Evolutionary conservation across 768 basidiomycete genomes (phyloP).

Genomic region (Boletales sp.): DNA sequence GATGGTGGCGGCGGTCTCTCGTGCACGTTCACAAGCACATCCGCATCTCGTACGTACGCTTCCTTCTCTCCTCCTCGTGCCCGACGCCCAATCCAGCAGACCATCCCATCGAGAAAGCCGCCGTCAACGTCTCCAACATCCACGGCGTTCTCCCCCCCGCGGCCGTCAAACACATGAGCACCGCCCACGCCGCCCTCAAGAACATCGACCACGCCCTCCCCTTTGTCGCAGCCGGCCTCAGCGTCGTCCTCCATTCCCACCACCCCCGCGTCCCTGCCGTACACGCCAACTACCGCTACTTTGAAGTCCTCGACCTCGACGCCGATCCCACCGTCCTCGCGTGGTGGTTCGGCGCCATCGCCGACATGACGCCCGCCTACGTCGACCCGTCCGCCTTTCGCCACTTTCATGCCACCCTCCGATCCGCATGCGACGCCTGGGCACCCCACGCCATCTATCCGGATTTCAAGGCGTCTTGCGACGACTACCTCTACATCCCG

Average conservation of each 20-base stretch:
- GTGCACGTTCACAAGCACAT: slow-evolving; percentile 11
- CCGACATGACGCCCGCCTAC: slow-evolving; percentile 50
- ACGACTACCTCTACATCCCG: slow-evolving; percentile 51
- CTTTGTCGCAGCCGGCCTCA: slow-evolving; percentile 17
- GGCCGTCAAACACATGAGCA: slow-evolving; percentile 23
- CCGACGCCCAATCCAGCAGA: not conserved
- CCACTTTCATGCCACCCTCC: slow-evolving; percentile 46
- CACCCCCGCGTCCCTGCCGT: slow-evolving; percentile 18
- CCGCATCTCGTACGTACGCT: not conserved
- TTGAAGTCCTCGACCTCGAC: slow-evolving; percentile 16
- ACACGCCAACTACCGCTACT: slow-evolving; percentile 27
- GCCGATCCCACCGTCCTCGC: slow-evolving; percentile 10
- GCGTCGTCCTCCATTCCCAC: slow-evolving; percentile 21
- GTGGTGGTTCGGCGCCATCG: slow-evolving; percentile 27
- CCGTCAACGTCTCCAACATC: slow-evolving; percentile 19
- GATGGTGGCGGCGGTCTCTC: slow-evolving; percentile 19
- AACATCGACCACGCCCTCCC: slow-evolving; percentile 10
- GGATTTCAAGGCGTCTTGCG: slow-evolving; percentile 49
- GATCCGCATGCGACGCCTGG: slow-evolving; percentile 41
- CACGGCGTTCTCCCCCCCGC: slow-evolving; percentile 13
- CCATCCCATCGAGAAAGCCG: slow-evolving; percentile 21
- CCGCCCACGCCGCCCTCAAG: slow-evolving; percentile 13
- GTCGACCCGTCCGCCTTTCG: slow-evolving; percentile 42
- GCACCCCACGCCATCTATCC: slow-evolving; percentile 32
- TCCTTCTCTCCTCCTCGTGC: not conserved